Conservation (phyloP, 306 rosid species). For the Vigna nakashimae region DNA sequence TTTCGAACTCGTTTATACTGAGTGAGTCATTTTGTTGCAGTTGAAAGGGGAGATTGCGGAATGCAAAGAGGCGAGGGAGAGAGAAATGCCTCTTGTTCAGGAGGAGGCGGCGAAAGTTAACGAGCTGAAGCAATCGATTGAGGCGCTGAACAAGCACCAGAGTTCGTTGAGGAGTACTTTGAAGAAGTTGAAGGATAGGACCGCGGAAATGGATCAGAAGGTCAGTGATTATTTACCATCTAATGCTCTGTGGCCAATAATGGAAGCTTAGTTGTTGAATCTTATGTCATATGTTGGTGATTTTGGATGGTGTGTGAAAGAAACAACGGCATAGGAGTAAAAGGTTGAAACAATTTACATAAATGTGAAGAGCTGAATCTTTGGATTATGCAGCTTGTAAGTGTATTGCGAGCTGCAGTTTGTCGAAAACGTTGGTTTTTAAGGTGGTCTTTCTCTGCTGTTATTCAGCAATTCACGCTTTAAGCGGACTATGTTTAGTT, state of each 20-base stretch:
- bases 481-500: conserved; percentile 19
- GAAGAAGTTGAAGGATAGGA: conserved; percentile 73
- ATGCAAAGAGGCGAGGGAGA: conserved; percentile 69
- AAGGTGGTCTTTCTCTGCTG: conserved; percentile 1
- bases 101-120: conserved; percentile 76
- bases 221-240: conserved; percentile 52
- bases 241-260: conserved; percentile 5
- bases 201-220: conserved; percentile 74
- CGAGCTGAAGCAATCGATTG: conserved; percentile 73
- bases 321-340: background rate
- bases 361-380: background rate
- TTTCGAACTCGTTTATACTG: background rate
- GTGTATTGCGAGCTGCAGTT: background rate
- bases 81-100: conserved; percentile 75
- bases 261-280: conserved; percentile 17
- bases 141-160: conserved; percentile 72
- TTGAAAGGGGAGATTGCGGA: conserved; percentile 67
- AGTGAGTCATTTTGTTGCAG: conserved; percentile 48
- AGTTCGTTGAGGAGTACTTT: conserved; percentile 61
- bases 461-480: conserved; percentile 1
- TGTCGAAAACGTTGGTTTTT: background rate
- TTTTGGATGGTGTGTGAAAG: conserved; percentile 19
- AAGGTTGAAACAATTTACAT: background rate
- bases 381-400: background rate
- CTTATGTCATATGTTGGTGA: conserved; percentile 14